Evolutionary conservation across 2,329 filamentous ascomycete genomes (phyloP).

Genomic region (Teratosphaeria destructans): DNA sequence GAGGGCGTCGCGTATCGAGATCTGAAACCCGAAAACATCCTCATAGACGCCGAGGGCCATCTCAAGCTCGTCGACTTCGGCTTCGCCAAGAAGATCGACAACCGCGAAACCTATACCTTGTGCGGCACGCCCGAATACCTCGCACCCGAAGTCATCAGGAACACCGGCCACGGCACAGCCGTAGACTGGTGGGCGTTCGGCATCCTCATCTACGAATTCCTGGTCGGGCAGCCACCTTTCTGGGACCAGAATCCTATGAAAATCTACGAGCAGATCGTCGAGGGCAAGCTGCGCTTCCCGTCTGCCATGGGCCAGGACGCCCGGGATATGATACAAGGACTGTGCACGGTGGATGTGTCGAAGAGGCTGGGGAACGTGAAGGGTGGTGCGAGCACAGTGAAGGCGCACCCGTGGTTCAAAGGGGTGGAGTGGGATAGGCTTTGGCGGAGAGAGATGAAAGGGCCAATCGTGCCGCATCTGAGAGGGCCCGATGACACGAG

Average conservation of each 20-base stretch:
- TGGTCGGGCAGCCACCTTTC: conserved; percentile 76
- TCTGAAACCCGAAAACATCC: conserved; percentile 72
- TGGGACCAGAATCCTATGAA: conserved; percentile 82
- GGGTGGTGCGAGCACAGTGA: conserved; percentile 62
- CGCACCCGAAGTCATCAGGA: conserved; percentile 74
- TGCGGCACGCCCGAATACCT: conserved; percentile 79
- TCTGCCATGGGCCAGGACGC: conserved; percentile 56
- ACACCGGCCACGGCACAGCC: conserved; percentile 61
- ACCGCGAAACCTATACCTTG: conserved; percentile 67
- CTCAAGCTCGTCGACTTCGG: conserved; percentile 79
- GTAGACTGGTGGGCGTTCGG: conserved; percentile 86
- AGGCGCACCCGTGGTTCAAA: conserved; percentile 65
- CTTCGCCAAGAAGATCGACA: conserved; percentile 68
- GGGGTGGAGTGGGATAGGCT: conserved; percentile 65
- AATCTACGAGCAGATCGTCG: conserved; percentile 75
- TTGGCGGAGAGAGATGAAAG: conserved; percentile 51
- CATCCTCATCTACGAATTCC: conserved; percentile 73
- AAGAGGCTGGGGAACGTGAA: conserved; percentile 68
- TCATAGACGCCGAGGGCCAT: conserved; percentile 67
- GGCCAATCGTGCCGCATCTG: conserved; percentile 67
- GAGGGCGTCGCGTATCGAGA: conserved; percentile 75
- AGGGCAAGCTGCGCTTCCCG: conserved; percentile 66
- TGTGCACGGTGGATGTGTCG: conserved; percentile 71
- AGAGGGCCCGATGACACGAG: conserved; percentile 63
- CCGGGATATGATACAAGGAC: conserved; percentile 62